Conservation (phyloP, 2,329 filamentous ascomycete species). For the Colletotrichum karsti region DNA sequence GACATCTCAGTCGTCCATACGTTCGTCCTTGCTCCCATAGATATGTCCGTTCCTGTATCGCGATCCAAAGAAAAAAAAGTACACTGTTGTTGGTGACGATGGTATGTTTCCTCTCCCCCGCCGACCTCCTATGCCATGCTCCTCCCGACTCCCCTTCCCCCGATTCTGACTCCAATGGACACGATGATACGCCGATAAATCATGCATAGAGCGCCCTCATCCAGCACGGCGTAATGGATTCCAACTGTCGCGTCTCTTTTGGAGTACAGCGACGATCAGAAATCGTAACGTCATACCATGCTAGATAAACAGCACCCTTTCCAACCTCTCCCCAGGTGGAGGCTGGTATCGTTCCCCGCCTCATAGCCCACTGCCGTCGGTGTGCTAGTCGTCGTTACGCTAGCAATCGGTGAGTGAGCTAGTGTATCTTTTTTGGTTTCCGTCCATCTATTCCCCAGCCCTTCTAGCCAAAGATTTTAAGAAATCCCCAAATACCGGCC, state of each 20-base stretch:
- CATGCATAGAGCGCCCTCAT: constrained; percentile 20
- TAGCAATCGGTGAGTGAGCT: constrained; percentile 17
- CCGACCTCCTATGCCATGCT: constrained; percentile 19
- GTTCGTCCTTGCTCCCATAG: constrained; percentile 2
- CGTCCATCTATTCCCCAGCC: constrained; percentile 6
- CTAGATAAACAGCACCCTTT: background rate
- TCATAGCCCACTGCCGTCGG: background rate
- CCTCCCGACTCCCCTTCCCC: background rate
- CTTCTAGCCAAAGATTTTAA: constrained; percentile 80
- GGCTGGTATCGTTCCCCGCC: constrained; percentile 4
- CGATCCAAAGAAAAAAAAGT: background rate
- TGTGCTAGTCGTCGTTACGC: background rate
- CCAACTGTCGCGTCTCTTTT: too few relatives aligned
- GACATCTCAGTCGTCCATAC: constrained; percentile 7
- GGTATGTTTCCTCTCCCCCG: constrained; percentile 15
- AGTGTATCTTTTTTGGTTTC: background rate
- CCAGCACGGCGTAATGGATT: too few relatives aligned
- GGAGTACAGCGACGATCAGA: too few relatives aligned
- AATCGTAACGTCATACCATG: constrained; percentile 17
- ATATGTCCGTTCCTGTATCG: constrained; percentile 12
- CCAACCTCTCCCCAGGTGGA: background rate
- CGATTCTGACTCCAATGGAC: constrained; percentile 1
- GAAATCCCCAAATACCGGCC: constrained; percentile 87
- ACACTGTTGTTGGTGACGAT: constrained; percentile 16
- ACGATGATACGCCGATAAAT: constrained; percentile 23